These are phyloP conservation scores for Adansonia gregorii DNA, from an alignment of 441 rosid genomes.

Conservation along the genomic window DNA sequence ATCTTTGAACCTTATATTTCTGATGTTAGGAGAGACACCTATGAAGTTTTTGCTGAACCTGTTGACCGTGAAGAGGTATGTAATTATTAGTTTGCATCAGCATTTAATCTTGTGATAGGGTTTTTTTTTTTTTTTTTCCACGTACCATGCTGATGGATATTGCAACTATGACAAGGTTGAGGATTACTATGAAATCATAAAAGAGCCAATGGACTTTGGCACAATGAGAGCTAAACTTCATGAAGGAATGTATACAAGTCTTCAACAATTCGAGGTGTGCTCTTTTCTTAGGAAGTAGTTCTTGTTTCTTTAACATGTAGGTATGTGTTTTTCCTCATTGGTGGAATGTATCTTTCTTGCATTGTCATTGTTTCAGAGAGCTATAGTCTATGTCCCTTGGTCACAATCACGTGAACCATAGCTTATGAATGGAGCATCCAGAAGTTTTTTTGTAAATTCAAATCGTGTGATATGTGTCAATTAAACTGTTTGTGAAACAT, in stretches of 20 bases:
- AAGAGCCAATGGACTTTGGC: slow-evolving; percentile 80
- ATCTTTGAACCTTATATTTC: slow-evolving; percentile 9
- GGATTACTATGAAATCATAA: slow-evolving; percentile 57
- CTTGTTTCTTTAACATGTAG: not conserved
- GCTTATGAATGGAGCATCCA: not conserved
- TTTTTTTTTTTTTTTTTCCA: slow-evolving; percentile 12
- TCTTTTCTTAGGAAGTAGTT: slow-evolving; percentile 25
- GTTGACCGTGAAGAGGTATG: slow-evolving; percentile 59
- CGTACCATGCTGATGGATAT: slow-evolving; percentile 19
- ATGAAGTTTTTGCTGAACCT: slow-evolving; percentile 66
- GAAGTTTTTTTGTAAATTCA: not conserved
- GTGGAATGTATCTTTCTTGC: not conserved
- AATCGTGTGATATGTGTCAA: not conserved
- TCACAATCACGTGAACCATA: not conserved
- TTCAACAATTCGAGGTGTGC: slow-evolving; percentile 68
- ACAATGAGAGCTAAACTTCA: slow-evolving; percentile 87
- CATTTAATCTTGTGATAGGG: not conserved
- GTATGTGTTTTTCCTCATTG: not conserved
- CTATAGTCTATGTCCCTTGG: not conserved
- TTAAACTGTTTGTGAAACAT: not conserved
- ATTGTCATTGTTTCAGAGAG: not conserved
- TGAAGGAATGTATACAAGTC: slow-evolving; percentile 66
- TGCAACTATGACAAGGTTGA: slow-evolving; percentile 48
- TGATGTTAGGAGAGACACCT: slow-evolving; percentile 53
- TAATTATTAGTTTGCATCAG: slow-evolving; percentile 18